A percentile compares a stretch with the other conserved stretches of the same genome.
Evolutionary conservation across 176 grass and related monocot species (phyloP).

Genomic region (Pontederia paniculata): DNA sequence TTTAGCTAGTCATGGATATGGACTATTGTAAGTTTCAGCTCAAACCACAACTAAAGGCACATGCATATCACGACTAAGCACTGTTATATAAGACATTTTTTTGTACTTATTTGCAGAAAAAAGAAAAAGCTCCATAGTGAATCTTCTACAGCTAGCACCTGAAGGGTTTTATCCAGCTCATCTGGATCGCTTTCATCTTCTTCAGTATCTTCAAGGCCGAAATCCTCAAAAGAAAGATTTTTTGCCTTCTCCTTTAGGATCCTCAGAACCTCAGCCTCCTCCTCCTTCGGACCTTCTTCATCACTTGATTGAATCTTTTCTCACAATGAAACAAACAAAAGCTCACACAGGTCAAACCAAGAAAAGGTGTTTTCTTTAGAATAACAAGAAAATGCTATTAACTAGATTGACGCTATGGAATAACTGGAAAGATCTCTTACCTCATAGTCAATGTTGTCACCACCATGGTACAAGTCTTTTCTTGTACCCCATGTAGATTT

Average conservation of each 20-base stretch:
- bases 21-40: too few relatives aligned
- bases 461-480: constrained; percentile 54
- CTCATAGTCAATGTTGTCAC: constrained; percentile 37
- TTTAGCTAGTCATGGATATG: too few relatives aligned
- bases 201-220: constrained; percentile 46
- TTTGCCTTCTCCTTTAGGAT: constrained; percentile 40
- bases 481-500: constrained; percentile 39
- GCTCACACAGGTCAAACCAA: background rate
- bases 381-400: background rate
- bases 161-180: constrained; percentile 17
- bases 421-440: constrained; percentile 2
- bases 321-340: background rate
- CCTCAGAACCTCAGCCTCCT: constrained; percentile 44
- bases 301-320: constrained; percentile 42
- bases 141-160: constrained; percentile 32
- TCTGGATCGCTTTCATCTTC: constrained; percentile 36
- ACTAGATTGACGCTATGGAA: background rate
- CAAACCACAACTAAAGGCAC: too few relatives aligned
- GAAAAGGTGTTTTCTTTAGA: background rate
- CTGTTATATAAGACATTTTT: too few relatives aligned
- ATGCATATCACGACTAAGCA: too few relatives aligned
- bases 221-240: constrained; percentile 63
- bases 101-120: background rate
- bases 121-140: constrained; percentile 13
- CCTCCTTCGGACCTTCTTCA: constrained; percentile 52